Evolutionary conservation across 192 early-diverging fungal genomes (phyloP).

Genomic region (Mortierella antarctica): DNA sequence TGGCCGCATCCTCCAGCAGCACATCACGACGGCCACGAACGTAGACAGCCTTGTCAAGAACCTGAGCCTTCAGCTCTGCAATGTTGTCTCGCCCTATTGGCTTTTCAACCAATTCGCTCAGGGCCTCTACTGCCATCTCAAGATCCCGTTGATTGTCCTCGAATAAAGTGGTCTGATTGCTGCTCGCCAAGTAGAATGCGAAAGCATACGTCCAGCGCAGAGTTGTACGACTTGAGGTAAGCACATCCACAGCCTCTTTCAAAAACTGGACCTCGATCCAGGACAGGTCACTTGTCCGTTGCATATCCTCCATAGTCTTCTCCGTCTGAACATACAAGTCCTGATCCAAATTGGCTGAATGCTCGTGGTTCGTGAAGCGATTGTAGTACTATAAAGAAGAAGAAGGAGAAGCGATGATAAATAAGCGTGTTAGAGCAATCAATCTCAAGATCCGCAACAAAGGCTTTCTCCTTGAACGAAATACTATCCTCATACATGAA

Average conservation of each 20-base stretch:
- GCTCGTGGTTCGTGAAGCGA: slow-evolving; percentile 97
- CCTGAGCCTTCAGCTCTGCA: slow-evolving; percentile 82
- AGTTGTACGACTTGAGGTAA: slow-evolving; percentile 88
- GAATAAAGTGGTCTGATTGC: slow-evolving; percentile 91
- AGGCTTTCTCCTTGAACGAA: neutral
- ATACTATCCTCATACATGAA: slow-evolving; percentile 75
- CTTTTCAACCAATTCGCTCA: slow-evolving; percentile 91
- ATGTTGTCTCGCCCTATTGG: slow-evolving; percentile 80
- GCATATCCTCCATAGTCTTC: slow-evolving; percentile 96
- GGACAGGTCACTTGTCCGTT: slow-evolving; percentile 84
- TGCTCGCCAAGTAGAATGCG: slow-evolving; percentile 89
- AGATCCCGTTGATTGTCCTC: slow-evolving; percentile 98
- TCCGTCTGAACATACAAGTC: slow-evolving; percentile 87
- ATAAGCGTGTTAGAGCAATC: neutral
- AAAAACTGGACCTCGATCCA: slow-evolving; percentile 99
- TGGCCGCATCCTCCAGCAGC: slow-evolving; percentile 88
- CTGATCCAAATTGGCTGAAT: slow-evolving; percentile 88
- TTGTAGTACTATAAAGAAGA: slow-evolving; percentile 85
- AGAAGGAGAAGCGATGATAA: neutral
- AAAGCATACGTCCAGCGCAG: slow-evolving; percentile 98
- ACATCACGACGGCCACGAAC: slow-evolving; percentile 87
- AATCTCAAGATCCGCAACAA: neutral
- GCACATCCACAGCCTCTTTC: slow-evolving; percentile 87
- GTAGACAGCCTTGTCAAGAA: slow-evolving; percentile 94
- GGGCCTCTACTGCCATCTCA: slow-evolving; percentile 95